Base-by-base conservation (phyloP, 345 rosid species). In the Cardiospermum halicacabum region DNA sequence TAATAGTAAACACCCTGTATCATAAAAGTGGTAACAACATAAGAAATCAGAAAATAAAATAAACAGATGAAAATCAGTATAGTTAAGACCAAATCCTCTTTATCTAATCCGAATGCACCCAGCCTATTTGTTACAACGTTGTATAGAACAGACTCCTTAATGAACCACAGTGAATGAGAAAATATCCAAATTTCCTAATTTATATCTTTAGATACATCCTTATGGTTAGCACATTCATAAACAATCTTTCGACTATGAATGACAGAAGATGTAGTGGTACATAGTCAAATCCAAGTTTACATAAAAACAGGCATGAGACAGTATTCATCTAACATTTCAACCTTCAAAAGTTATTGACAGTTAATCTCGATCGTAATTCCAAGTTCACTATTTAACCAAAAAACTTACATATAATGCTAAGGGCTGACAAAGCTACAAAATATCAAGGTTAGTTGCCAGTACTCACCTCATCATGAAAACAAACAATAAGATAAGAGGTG, bases 1-100 rank as follows among this genome's bases (percentile, higher is more conserved):
- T 89, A 95, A 74, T 91, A 95, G 75, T 91, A 95, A 79, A 95
- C 99, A 78, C 97, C 99, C 99, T 91, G 89, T 76, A 74, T 59
- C 83, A 89, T 67, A 72, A 74, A 81, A 84, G 74, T 31, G 22
- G 67, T 10, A 49, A 71, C 53, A 53, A 70, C 18, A 72, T 78
- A 78, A 78, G 74, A 72, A 64, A 68, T 24, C 64, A 66, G n/a
- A 62, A 67, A 60, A 43, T 31, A 36, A 57, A 67, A 45, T 3
- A 26, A n/a, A 51, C 18, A 16, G 53, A 39, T 53, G 51, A 18
- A 58, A 61, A 34, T 34, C 64, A 49, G 15, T 39, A 42, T 13
- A 56, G 34, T 18, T 26, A 47, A 16, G 28, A 31, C 9, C 9
- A 11, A 60, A 58, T 31, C 12, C 58, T 45, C 15, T 24, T 60